Percentiles rank a stretch among this genome's conserved stretches.
phyloP scores from a whole-genome alignment of 179 eudicot species.

The Actinidia chinensis region DNA sequence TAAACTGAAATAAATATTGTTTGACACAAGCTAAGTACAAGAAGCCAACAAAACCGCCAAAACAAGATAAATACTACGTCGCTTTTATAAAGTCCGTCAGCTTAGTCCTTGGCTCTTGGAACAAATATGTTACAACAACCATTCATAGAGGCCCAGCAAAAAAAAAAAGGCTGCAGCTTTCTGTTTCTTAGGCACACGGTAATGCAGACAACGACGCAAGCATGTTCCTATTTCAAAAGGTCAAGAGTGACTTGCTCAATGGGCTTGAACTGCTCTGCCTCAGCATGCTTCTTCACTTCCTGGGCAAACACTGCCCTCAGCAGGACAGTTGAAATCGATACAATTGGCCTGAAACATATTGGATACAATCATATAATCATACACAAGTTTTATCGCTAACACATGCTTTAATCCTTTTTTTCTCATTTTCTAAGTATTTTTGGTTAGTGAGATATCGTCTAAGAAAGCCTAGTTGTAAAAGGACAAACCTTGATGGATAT shows the following conservation, averaged over 20 bases:
- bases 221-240: constrained; percentile 81
- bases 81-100: background rate
- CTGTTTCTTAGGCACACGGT: constrained; percentile 61
- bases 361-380: background rate
- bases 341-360: constrained; percentile 62
- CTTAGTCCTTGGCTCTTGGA: no score
- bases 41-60: background rate
- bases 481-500: constrained; percentile 75
- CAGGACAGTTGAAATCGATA: constrained; percentile 76
- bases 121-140: background rate
- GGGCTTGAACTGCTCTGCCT: constrained; percentile 71
- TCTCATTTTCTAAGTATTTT: background rate
- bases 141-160: constrained; percentile 24
- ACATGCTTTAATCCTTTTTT: background rate
- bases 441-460: background rate
- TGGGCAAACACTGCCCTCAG: constrained; percentile 78
- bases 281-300: constrained; percentile 85
- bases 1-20: no score
- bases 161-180: no score
- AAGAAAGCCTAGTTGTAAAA: background rate
- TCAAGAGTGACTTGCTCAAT: constrained; percentile 79
- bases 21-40: no score
- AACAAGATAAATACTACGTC: background rate
- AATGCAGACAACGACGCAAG: constrained; percentile 78
- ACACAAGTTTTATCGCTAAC: background rate